phyloP scores from a whole-genome alignment of 352 stramenopile species.

The Elongisporangium anandrum region DNA sequence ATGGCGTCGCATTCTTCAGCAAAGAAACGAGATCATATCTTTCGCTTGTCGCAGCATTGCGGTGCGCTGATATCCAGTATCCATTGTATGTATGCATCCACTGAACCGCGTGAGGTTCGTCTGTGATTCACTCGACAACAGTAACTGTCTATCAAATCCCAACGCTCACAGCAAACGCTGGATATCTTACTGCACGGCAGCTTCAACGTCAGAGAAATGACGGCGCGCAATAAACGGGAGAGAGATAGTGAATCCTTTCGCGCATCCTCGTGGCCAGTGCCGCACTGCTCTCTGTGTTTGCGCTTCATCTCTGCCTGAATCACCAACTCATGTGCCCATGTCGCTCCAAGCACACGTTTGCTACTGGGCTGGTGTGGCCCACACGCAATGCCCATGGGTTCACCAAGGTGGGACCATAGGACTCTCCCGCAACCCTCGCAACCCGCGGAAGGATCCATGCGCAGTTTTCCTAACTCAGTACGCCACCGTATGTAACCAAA shows the following conservation, averaged over 20 bases:
- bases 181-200: background rate
- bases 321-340: background rate
- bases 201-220: background rate
- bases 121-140: background rate
- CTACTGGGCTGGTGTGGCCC: background rate
- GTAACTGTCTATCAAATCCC: background rate
- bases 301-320: background rate
- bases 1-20: background rate
- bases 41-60: background rate
- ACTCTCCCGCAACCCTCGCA: background rate
- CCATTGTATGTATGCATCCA: background rate
- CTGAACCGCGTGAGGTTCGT: background rate
- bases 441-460: background rate
- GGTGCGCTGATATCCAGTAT: background rate
- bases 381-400: background rate
- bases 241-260: background rate
- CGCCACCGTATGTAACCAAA: background rate
- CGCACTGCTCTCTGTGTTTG: background rate
- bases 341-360: background rate
- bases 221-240: background rate
- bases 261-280: background rate
- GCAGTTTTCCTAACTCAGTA: background rate
- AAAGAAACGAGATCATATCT: background rate
- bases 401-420: background rate
- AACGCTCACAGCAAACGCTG: background rate